Evolutionary conservation across 371 early-diverging fungal genomes (phyloP).

Genomic region (Batkoa obscura): DNA sequence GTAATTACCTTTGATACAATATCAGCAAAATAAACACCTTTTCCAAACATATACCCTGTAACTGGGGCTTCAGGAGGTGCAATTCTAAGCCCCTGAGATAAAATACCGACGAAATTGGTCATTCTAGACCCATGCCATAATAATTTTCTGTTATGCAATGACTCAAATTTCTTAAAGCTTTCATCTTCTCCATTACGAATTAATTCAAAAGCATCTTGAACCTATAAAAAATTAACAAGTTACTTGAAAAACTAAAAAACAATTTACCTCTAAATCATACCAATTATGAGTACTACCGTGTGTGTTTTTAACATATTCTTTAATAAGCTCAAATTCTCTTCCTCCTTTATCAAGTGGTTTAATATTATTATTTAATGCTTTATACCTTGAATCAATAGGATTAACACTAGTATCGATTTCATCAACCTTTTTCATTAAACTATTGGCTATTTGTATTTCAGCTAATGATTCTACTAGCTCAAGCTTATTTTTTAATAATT

Average conservation of each 20-base stretch:
- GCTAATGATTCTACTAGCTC: constrained; percentile 32
- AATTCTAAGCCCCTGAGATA: constrained; percentile 31
- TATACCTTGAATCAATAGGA: background rate
- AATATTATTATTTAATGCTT: background rate
- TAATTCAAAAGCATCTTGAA: too few species aligned
- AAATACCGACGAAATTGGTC: constrained; percentile 35
- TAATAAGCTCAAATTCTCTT: constrained; percentile 12
- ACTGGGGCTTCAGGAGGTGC: constrained; percentile 46
- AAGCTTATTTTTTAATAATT: constrained; percentile 22
- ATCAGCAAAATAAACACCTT: constrained; percentile 51
- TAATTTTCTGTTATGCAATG: too few species aligned
- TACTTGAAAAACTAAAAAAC: too few species aligned
- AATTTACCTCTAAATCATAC: too few species aligned
- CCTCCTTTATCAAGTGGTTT: background rate
- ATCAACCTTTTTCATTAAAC: constrained; percentile 10
- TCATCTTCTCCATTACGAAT: too few species aligned
- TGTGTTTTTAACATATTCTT: constrained; percentile 11
- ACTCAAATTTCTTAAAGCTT: too few species aligned
- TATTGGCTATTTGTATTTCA: constrained; percentile 15
- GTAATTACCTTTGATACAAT: constrained; percentile 39
- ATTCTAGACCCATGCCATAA: constrained; percentile 28
- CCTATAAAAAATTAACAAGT: too few species aligned
- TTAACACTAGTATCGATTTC: constrained; percentile 15
- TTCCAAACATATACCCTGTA: constrained; percentile 50
- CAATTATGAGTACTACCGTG: constrained; percentile 19